These are phyloP conservation scores for Ceratopteris richardii DNA, from an alignment of 75 land plant genomes.

Conservation along the genomic window DNA sequence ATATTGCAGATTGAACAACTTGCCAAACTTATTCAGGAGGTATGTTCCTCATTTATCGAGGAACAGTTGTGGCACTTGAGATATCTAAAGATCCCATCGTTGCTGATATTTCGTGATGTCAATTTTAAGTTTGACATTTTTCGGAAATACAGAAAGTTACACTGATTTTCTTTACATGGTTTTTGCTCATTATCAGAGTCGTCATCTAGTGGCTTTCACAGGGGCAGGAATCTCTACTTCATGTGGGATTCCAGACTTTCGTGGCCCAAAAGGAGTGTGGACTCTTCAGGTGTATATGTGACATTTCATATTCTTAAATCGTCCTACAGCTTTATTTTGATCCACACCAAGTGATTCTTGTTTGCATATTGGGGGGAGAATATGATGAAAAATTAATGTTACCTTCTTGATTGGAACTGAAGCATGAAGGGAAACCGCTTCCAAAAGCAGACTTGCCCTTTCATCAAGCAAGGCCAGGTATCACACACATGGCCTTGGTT, in stretches of 20 bases:
- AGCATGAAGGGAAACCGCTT: constrained; percentile 81
- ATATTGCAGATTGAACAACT: constrained; percentile 49
- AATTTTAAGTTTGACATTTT: too few species aligned
- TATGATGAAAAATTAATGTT: too few species aligned
- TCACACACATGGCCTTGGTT: constrained; percentile 94
- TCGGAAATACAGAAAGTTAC: too few species aligned
- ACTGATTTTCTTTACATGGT: too few species aligned
- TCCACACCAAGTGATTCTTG: too few species aligned
- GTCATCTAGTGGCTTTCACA: constrained; percentile 88
- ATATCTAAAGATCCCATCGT: too few species aligned
- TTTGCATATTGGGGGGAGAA: too few species aligned
- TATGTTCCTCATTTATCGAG: constrained; percentile 10
- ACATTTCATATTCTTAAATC: too few species aligned
- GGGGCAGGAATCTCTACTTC: constrained; percentile 99
- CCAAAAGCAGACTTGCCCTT: constrained; percentile 92
- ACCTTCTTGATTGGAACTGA: neutral
- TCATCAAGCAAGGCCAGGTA: constrained; percentile 85
- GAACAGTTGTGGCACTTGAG: too few species aligned
- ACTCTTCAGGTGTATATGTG: constrained; percentile 71
- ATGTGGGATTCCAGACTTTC: constrained; percentile 98
- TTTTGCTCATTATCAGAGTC: too few species aligned
- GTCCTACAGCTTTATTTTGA: too few species aligned
- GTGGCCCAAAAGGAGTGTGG: constrained; percentile 97
- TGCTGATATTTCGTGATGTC: too few species aligned
- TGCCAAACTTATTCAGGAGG: constrained; percentile 50